Base-by-base conservation (phyloP, 2,329 filamentous ascomycete genomes). In the Xylaria sp. region DNA sequence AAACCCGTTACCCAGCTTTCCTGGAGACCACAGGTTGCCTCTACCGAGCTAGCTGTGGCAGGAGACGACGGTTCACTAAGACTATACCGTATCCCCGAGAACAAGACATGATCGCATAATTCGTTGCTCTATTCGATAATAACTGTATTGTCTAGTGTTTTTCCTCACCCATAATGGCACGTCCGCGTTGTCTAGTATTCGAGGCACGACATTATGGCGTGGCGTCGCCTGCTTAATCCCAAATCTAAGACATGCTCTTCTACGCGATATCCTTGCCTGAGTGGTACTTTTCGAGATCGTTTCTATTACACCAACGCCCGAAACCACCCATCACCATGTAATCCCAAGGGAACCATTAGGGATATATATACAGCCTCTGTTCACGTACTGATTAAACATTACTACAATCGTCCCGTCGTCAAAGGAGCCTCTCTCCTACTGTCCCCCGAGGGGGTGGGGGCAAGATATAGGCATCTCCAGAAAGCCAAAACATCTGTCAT, bases 1-100 rank as follows among this genome's bases (percentile, higher is more conserved):
- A 90, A 85, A 72, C 78, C 88, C 1, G 83, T 92, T 21, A 83
- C 87, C 23, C 88, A 90, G 72, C 78, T 94, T 37, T 82, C 88
- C 7, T 94, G 91, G 91, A 83, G 87, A 65, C 90, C 89, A 4
- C 65, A 69, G 14, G 64, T 55, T 14, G 58, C 60, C 61, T 61
- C 60, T 21, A 70, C 71, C 40, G 78, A 83, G 66, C 71, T 87
- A 25, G 84, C 83, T 4, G 75, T 87, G 61, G 85, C 85, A 21
- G 83, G 87, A 53, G 87, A 89, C 69, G 87, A 89, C 72, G 81
- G 82, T 65, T 87, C 87, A 43, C 73, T 89, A 51, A 80, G 87
- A 67, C 75, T 89, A 62, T 87, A 87, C 73, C 78, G 79, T 4
- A 76, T 84, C 61, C 67, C 67, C 7, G 63, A 74, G 51, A 45